phyloP scores from a whole-genome alignment of 805 yeast genomes.

The Lipomyces chichibuensis region DNA sequence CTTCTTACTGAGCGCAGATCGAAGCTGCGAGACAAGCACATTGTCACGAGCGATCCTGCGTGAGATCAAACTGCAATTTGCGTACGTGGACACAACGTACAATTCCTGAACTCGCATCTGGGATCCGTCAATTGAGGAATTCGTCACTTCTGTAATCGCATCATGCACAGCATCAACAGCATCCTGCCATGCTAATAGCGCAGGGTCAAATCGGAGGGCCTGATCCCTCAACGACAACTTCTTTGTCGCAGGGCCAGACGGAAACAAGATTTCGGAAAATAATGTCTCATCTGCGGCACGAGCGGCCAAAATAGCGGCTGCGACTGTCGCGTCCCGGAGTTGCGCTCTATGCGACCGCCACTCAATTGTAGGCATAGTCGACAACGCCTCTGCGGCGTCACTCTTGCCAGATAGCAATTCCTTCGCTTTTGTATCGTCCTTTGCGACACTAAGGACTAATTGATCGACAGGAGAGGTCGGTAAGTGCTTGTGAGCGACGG shows the following conservation, averaged over 20 bases:
- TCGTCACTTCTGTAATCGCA: constrained; percentile 46
- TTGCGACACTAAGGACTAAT: constrained; percentile 48
- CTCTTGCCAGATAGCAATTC: constrained; percentile 23
- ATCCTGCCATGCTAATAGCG: constrained; percentile 69
- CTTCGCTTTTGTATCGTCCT: constrained; percentile 22
- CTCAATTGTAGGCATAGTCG: constrained; percentile 51
- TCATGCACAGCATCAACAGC: constrained; percentile 62
- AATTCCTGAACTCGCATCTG: constrained; percentile 62
- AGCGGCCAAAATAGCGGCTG: constrained; percentile 48
- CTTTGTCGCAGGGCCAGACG: constrained; percentile 28
- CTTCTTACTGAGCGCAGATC: constrained; percentile 13
- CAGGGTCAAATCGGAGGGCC: constrained; percentile 53
- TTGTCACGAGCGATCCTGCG: constrained; percentile 73
- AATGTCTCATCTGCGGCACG: constrained; percentile 36
- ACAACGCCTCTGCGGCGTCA: constrained; percentile 35
- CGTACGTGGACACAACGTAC: constrained; percentile 74
- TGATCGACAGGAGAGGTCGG: constrained; percentile 48
- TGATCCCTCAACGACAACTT: not conserved
- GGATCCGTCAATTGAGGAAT: constrained; percentile 42
- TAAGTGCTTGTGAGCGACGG: constrained; percentile 52
- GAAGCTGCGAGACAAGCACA: constrained; percentile 27
- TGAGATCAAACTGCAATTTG: constrained; percentile 67
- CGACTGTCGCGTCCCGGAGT: constrained; percentile 71
- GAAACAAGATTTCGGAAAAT: constrained; percentile 25
- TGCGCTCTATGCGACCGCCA: constrained; percentile 68